These are phyloP conservation scores for Incumbomyces lentus DNA, from an alignment of 2,329 filamentous ascomycete species.

Conservation along the genomic window DNA sequence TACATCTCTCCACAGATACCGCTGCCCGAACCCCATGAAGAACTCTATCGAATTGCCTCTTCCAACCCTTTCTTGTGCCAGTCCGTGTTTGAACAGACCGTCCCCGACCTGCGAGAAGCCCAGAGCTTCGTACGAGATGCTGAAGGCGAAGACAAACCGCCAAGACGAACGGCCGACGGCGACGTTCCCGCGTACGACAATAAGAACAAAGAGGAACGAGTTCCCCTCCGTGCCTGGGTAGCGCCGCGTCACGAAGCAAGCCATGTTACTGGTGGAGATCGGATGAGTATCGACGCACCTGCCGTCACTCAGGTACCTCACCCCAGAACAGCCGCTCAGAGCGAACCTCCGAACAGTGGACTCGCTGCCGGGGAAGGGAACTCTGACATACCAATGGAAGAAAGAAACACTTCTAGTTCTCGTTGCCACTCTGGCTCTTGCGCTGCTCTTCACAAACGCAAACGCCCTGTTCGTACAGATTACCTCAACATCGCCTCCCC, in stretches of 20 bases:
- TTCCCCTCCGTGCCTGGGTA: slow-evolving; percentile 1
- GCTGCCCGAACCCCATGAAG: background rate
- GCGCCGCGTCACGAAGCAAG: background rate
- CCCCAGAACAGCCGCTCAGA: background rate
- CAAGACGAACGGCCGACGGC: background rate
- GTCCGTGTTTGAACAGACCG: background rate
- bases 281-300: background rate
- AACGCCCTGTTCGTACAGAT: no score
- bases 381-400: background rate
- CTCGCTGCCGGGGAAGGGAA: no score
- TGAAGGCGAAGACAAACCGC: background rate
- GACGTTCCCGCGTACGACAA: background rate
- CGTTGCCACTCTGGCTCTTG: slow-evolving; percentile 7
- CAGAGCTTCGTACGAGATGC: background rate
- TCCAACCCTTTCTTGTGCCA: background rate
- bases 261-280: no score
- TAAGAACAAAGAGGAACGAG: background rate
- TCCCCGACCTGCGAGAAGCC: background rate
- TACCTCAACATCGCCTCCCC: slow-evolving; percentile 15
- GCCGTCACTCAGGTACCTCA: background rate
- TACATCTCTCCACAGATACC: background rate
- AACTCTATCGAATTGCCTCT: slow-evolving; percentile 1
- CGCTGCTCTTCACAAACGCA: no score
- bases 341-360: no score
- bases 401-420: background rate